Base-by-base conservation (phyloP, 495 filamentous ascomycete species). In the Penicillium fimorum region DNA sequence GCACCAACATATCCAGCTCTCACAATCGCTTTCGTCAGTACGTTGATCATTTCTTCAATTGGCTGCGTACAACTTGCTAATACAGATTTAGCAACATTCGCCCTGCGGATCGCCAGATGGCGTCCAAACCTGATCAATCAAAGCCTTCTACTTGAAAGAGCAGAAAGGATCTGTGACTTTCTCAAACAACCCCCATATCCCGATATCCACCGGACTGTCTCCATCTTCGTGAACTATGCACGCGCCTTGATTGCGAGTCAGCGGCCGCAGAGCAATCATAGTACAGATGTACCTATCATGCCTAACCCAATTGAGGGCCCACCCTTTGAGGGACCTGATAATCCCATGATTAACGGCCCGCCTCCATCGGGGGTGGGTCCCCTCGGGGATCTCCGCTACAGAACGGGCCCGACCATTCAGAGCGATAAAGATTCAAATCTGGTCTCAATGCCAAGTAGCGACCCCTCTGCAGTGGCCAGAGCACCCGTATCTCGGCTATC, bases 21-120 rank as follows among this genome's bases (percentile, higher is more conserved):
- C 33, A 76, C 72, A 1, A 69, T 76, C 30, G 72, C 74, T 1
- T 76, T 76, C 60, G 70, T 76, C 42, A 73, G 74, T 76, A 63
- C 70, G 74, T 74, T 24, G 15, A 15, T 18, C 47, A 13, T 18
- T 5, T 30, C 18, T 20, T 7, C 7, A 15, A 25, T 27, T 24
- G 13, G 18, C n/a, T 20, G 4, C 17, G 25, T 11, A 49, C 1
- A 32, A 4, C 20, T 40, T 25, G 40, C 46, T 55, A 51, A 64
- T 13, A 17, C 5, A 13, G 13, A n/a, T 2, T 13, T 18, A 76
- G 74, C 72, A 25, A 76, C 74, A 18, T 76, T 75, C 47, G 70
- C 72, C 12, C 59, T 76, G 18, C 65, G 74, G 22, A 70, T 76
- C 25, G 74, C 74, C 6, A 59, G 74, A 17, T 76, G 74, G 74